Conservation (phyloP, 352 stramenopile species). For the Phytophthora palmivora region DNA sequence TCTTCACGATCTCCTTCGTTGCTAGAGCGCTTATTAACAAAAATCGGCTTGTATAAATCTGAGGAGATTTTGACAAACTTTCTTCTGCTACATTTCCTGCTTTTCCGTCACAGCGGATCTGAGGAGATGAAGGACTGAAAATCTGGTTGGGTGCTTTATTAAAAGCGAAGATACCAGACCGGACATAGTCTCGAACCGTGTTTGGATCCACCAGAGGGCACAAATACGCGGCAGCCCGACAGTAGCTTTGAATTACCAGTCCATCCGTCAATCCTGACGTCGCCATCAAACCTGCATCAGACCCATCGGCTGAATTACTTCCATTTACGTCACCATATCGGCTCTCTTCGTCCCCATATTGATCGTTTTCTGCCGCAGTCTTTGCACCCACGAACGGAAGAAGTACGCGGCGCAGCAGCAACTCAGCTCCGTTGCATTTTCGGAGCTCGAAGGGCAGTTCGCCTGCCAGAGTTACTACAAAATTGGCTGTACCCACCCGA, state of each 20-base stretch:
- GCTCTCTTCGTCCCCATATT: constrained; percentile 71
- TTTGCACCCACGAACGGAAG: constrained; percentile 66
- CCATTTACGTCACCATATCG: constrained; percentile 44
- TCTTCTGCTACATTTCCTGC: constrained; percentile 5
- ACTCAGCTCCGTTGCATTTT: constrained; percentile 65
- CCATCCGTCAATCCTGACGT: constrained; percentile 55
- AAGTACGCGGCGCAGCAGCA: constrained; percentile 61
- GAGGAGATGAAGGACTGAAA: constrained; percentile 13
- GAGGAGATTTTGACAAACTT: constrained; percentile 5
- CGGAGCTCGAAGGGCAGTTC: constrained; percentile 80
- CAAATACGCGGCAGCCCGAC: constrained; percentile 76
- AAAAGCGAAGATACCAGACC: constrained; percentile 71
- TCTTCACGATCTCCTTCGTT: constrained; percentile 71
- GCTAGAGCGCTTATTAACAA: constrained; percentile 75
- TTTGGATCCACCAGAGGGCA: constrained; percentile 59
- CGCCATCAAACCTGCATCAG: constrained; percentile 13
- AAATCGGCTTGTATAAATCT: constrained; percentile 65
- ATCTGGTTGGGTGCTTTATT: constrained; percentile 25
- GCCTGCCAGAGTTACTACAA: constrained; percentile 67
- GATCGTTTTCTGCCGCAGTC: constrained; percentile 72
- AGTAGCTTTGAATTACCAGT: constrained; percentile 78
- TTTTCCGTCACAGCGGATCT: constrained; percentile 25
- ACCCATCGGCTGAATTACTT: constrained; percentile 13
- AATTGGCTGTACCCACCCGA: constrained; percentile 80
- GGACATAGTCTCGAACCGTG: constrained; percentile 65